These are phyloP conservation scores for Phoma sp. DNA, from an alignment of 2,329 filamentous ascomycete species.

Conservation along the genomic window DNA sequence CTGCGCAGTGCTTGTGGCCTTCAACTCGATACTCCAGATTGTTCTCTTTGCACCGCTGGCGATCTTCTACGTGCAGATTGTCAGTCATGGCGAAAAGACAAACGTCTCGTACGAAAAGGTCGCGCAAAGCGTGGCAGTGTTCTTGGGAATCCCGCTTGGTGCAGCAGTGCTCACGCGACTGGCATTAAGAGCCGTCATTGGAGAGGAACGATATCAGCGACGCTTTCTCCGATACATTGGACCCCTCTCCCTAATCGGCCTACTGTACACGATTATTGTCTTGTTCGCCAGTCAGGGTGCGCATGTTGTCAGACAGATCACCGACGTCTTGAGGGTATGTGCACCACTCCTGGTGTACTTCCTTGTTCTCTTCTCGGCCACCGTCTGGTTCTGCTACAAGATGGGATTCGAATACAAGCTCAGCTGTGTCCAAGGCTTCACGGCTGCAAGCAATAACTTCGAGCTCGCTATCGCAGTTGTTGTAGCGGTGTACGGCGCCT, in stretches of 20 bases:
- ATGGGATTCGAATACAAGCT: conserved; percentile 77
- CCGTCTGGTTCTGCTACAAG: conserved; percentile 66
- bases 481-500: conserved; percentile 77
- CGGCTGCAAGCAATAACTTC: conserved; percentile 91
- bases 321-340: conserved; percentile 79
- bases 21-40: conserved; percentile 58
- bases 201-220: conserved; percentile 68
- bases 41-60: conserved; percentile 57
- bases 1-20: conserved; percentile 67
- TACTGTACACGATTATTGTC: conserved; percentile 86
- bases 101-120: conserved; percentile 68
- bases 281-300: conserved; percentile 83
- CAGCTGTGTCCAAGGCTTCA: conserved; percentile 80
- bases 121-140: conserved; percentile 81
- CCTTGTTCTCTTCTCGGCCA: conserved; percentile 72
- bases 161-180: conserved; percentile 81
- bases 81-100: conserved; percentile 59
- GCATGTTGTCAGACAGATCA: conserved; percentile 83
- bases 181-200: conserved; percentile 60
- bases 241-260: conserved; percentile 79
- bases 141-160: conserved; percentile 80
- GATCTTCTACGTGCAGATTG: conserved; percentile 66
- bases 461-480: conserved; percentile 90
- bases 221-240: conserved; percentile 73
- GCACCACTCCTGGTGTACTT: conserved; percentile 87